Base-by-base conservation (phyloP, 2,329 filamentous ascomycete genomes). In the Botrytis tulipae region DNA sequence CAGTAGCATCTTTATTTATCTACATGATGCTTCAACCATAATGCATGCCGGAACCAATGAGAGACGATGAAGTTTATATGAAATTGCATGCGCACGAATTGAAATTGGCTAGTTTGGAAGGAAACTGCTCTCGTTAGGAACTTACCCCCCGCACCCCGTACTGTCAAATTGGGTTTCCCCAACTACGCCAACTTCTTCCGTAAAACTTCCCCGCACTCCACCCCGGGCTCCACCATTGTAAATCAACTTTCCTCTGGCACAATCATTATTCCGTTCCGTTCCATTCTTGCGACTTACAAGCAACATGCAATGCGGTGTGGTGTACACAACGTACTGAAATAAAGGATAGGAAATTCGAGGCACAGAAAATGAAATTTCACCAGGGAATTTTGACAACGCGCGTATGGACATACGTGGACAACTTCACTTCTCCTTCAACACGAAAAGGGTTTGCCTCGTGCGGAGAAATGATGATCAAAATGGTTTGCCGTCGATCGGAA, bases 131-230 rank as follows among this genome's bases (percentile, higher is more conserved):
- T 37, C 32, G n/a, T 20, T 51, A 16, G 4, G 6, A n/a, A 25
- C 4, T n/a, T 12, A 9, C 6, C 25, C 63, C 44, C 63, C 63
- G 22, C 63, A 25, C 63, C 63, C 63, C 63, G 22, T 66, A 18
- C 44, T 51, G n/a, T 42, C 7, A 29, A n/a, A 63, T 44, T n/a
- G 20, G 61, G n/a, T 48, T 29, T 66, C 42, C 42, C 40, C 62
- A 48, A 66, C 32, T 7, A 48, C 29, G 9, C 62, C 48, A 66
- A 48, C 29, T 9, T 29, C 14, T 66, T n/a, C 22, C 18, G 35
- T 37, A 18, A 51, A n/a, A 67, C n/a, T 54, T 54, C 65, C 46
- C 63, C 63, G 29, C 44, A 32, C 63, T 51, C 63, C 63, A 67
- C 63, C 42, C n/a, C n/a, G 40, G 4, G n/a, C 57, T 60, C 57